Percentiles rank a stretch among this genome's conserved stretches.
Conservation (phyloP, 2,329 filamentous ascomycete genomes). For the Fusarium chaquense region DNA sequence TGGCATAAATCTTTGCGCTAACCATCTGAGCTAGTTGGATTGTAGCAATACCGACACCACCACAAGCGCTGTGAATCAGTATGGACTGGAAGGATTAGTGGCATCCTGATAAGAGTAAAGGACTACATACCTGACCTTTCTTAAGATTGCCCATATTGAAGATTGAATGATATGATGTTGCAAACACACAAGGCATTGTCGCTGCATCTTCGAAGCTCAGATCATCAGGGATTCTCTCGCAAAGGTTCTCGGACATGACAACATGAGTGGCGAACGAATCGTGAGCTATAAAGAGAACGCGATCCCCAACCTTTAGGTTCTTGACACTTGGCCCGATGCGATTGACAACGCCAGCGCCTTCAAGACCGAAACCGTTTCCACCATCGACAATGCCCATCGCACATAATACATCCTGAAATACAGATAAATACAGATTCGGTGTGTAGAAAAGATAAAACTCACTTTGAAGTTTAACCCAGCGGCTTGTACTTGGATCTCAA, state of each 20-base stretch:
- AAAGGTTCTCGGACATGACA: not conserved
- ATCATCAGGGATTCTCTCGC: constrained; percentile 1
- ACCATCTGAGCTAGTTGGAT: constrained; percentile 6
- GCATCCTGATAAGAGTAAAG: rapidly evolving
- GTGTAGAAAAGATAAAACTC: not conserved
- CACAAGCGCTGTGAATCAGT: not conserved
- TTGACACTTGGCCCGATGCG: not conserved
- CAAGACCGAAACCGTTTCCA: constrained; percentile 2
- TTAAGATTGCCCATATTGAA: constrained; percentile 12
- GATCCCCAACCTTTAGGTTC: not conserved
- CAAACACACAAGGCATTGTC: constrained; percentile 9
- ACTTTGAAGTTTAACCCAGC: constrained; percentile 8
- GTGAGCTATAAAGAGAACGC: constrained; percentile 5
- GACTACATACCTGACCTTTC: not conserved
- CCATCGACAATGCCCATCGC: constrained; percentile 14
- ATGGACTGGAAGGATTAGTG: not conserved
- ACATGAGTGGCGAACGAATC: not conserved
- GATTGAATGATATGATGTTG: constrained; percentile 1
- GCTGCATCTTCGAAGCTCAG: constrained; percentile 8
- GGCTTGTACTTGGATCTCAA: constrained; percentile 1
- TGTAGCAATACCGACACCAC: constrained; percentile 5
- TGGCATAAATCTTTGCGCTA: constrained; percentile 4
- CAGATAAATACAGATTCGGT: not conserved
- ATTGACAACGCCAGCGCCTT: constrained; percentile 2
- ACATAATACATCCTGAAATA: not conserved